Conservation (phyloP, 2,329 filamentous ascomycete genomes). For the Cercospora zeae-maydis region DNA sequence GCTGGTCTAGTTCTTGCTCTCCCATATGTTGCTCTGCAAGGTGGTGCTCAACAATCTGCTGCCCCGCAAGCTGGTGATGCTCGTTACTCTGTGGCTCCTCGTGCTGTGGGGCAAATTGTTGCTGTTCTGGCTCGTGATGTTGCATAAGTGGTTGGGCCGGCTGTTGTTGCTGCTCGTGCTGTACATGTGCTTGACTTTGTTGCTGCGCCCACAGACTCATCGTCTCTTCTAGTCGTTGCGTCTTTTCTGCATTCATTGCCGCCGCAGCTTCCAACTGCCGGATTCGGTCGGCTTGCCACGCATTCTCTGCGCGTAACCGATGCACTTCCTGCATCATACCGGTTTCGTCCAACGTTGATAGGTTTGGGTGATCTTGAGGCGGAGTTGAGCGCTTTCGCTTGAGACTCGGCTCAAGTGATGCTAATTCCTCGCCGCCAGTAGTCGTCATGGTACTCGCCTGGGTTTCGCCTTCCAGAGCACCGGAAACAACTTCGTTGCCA, state of each 20-base stretch:
- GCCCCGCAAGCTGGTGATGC: conserved; percentile 1
- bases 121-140: conserved; percentile 1
- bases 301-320: conserved; percentile 41
- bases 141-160: not conserved
- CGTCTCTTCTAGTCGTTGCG: conserved; percentile 14
- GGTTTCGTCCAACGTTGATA: conserved; percentile 25
- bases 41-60: conserved; percentile 1
- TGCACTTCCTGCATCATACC: conserved; percentile 41
- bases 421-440: not conserved
- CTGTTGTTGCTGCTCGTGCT: conserved; percentile 8
- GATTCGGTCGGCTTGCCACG: conserved; percentile 40
- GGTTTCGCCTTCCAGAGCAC: conserved; percentile 21
- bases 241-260: conserved; percentile 6
- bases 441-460: conserved; percentile 10
- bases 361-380: not conserved
- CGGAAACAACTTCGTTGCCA: conserved; percentile 16
- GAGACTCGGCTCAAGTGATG: conserved; percentile 3
- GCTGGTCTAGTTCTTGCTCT: not conserved
- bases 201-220: conserved; percentile 16
- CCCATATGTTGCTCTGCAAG: not conserved
- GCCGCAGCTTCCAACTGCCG: conserved; percentile 24
- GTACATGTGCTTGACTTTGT: not conserved
- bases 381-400: conserved; percentile 16
- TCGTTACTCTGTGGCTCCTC: not conserved
- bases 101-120: not conserved